Evolutionary conservation across 139 green algal species (phyloP), one percentile per base, ranked within the genome.

Genomic region (Parachlorella kessleri): DNA sequence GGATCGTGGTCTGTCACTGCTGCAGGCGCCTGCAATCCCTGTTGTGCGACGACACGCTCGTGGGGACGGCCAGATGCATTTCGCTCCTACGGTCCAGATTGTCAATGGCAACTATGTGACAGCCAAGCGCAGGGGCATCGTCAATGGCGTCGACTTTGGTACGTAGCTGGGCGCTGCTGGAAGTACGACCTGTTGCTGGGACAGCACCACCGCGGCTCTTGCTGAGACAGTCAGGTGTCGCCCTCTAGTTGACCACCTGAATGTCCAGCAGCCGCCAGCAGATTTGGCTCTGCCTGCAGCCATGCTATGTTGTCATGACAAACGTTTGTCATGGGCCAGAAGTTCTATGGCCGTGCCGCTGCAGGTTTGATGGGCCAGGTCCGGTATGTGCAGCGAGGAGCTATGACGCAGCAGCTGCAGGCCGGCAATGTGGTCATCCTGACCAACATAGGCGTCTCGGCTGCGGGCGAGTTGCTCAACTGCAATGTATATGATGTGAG

Each of bases 401-500:
- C 86, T 28, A 94, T 99, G 72, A 59, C 81, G 33, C 71, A 86
- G 66, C 94, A 97, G 82, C 88, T 99, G 38, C 86, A 97, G 6
- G 68, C 74, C 4, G 90, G 90, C 53, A 92, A 94, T 83, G 88
- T 99, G 37, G 95, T 98, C 42, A 83, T 99, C 48, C 87, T 99
- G 1, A 92, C 83, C 65, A 98, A 96, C 88, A 75, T 99, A 1
- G 72, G 82, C 65, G 76, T 88, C 40, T 81, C 55, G 40, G 55
- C 92, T 0, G 79, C 83, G 7, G 96, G 96, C 0, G 93, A 99
- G 75, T 91, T 98, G 67, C 91, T 99, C 54, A 99, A 98, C 91
- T 98, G 95, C 90, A 98, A 96, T 87, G 90, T 87, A 0, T 98
- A 93, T 71, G 96, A 99, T 55, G 93, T 98, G 26, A 94, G 92